Base-by-base conservation (phyloP, 345 rosid species). In the Hypericum perforatum region DNA sequence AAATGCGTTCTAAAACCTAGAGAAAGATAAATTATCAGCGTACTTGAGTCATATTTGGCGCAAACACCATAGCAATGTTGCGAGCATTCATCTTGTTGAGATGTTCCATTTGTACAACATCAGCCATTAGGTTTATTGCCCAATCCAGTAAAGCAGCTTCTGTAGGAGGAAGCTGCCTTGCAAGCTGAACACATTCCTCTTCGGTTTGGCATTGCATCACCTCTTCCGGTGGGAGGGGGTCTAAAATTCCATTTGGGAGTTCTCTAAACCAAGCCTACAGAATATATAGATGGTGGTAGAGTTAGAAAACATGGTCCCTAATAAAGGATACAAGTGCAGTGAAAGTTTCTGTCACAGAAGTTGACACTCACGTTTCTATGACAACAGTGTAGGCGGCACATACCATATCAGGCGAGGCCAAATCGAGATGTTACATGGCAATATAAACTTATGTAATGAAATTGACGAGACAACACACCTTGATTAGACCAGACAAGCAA, bases 11-110 rank as follows among this genome's bases (percentile, higher is more conserved):
- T 22, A 22, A 22, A 22, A 22, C 32, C 11, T 41, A 8, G 6
- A 16, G n/a, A 55, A 49, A 7, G 32, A 11, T 15, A 0, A 48
- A 11, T 6, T 5, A 4, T 9, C 9, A 37, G 69, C 80, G 71
- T 65, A 88, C 99, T 70, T 94, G 95, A 57, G 98, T 92, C 98
- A 92, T 94, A 82, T 94, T 94, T 57, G 99, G 99, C 36, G 99
- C 97, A 11, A 94, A 94, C 44, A 94, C 97, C 82, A 94, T 83
- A 0, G 99, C 97, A 0, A 94, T 68, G 70, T 94, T 94, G 6
- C 97, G 86, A 5, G 97, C 91, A 75, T 86, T 94, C 99, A 94
- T 94, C 79, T 89, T 89, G 74, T 89, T 94, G 14, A 82, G 41
- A 75, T 77, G 82, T 61, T 89, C 94, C 66, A 82, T 60, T 68